phyloP scores from a whole-genome alignment of 768 basidiomycete genomes.

The Russula dissimulans region DNA sequence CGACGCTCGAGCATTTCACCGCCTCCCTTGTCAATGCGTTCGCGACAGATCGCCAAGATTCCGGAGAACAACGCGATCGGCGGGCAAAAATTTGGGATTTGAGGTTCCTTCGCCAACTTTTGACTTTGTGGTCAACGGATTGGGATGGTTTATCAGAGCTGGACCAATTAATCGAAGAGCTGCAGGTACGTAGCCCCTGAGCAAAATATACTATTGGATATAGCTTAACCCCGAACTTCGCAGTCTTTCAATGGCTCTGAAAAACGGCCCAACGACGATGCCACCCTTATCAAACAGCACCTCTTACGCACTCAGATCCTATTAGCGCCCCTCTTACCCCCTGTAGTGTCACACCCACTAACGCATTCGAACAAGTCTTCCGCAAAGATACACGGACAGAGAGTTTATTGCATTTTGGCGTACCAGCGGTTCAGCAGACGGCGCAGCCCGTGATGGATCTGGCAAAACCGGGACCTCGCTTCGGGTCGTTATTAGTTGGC shows the following conservation, averaged over 20 bases:
- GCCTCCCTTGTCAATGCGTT: constrained; percentile 1
- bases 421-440: constrained; percentile 42
- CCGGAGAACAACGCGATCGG: neutral
- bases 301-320: constrained; percentile 53
- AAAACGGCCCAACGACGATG: constrained; percentile 1
- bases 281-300: constrained; percentile 29
- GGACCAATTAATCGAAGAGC: constrained; percentile 3
- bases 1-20: neutral
- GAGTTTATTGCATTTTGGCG: constrained; percentile 43
- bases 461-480: constrained; percentile 63
- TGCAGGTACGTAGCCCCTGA: constrained; percentile 6
- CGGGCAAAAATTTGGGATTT: constrained; percentile 1
- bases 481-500: constrained; percentile 64
- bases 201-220: neutral
- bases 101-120: constrained; percentile 7
- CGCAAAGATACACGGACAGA: constrained; percentile 28
- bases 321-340: constrained; percentile 49
- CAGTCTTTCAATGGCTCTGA: neutral
- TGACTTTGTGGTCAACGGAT: constrained; percentile 8
- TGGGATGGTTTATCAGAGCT: constrained; percentile 4
- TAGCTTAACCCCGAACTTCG: neutral
- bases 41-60: neutral
- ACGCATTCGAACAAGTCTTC: constrained; percentile 12
- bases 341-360: constrained; percentile 12
- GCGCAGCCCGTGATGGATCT: constrained; percentile 53